Percentiles rank a stretch among this genome's conserved stretches.
Conservation (phyloP, 345 rosid species). For the Cardiospermum halicacabum region DNA sequence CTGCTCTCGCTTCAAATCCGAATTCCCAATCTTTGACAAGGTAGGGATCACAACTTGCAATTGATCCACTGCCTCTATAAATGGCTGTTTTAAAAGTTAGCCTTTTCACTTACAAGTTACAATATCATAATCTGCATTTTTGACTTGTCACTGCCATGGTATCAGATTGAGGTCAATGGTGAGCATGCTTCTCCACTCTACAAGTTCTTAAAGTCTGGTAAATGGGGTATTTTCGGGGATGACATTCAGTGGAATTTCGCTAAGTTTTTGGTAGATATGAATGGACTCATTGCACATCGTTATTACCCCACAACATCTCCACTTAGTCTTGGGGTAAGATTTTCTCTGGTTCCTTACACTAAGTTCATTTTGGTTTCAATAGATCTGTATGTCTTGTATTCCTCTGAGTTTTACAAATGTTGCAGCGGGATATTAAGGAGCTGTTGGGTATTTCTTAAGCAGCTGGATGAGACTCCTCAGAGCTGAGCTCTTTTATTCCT, state of each 20-base stretch:
- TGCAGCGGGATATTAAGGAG: constrained; percentile 59
- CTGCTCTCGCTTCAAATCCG: constrained; percentile 76
- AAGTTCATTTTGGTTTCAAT: not conserved
- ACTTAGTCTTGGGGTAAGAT: constrained; percentile 63
- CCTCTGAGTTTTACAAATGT: constrained; percentile 4
- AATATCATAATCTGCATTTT: not conserved
- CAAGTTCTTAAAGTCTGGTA: constrained; percentile 75
- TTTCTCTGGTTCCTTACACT: not conserved
- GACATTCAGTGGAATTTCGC: constrained; percentile 91
- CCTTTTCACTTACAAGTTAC: not conserved
- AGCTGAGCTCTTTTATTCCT: constrained; percentile 1
- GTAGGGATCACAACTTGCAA: constrained; percentile 20
- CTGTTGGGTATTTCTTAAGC: constrained; percentile 30
- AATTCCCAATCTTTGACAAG: constrained; percentile 81
- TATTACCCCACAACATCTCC: constrained; percentile 89
- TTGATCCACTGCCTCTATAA: not conserved
- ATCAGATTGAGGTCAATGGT: constrained; percentile 85
- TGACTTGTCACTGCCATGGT: constrained; percentile 11
- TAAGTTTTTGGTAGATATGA: constrained; percentile 80
- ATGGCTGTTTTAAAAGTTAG: not conserved
- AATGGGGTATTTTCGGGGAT: constrained; percentile 82
- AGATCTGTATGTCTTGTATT: not conserved
- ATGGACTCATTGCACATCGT: constrained; percentile 69
- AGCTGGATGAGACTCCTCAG: not conserved
- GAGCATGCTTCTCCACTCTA: constrained; percentile 63